phyloP scores from a whole-genome alignment of 495 filamentous ascomycete genomes.

The Talaromyces borbonicus region DNA sequence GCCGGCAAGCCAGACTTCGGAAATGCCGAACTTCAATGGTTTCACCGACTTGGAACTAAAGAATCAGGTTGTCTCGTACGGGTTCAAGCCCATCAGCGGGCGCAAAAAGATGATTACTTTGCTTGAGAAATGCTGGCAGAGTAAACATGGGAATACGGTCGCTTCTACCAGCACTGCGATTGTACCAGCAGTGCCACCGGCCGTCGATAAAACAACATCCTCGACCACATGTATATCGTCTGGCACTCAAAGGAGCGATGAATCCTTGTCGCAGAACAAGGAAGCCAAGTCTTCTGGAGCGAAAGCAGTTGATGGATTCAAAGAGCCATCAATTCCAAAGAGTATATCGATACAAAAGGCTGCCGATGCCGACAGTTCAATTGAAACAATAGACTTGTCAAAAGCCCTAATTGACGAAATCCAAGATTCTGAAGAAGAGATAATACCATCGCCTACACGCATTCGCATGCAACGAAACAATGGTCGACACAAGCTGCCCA shows the following conservation, averaged over 20 bases:
- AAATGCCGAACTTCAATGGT: constrained; percentile 52
- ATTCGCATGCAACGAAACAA: constrained; percentile 12
- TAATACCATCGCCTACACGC: constrained; percentile 24
- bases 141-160: constrained; percentile 21
- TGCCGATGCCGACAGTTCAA: too few relatives aligned
- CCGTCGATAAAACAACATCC: neutral
- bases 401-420: constrained; percentile 53
- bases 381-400: too few relatives aligned
- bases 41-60: constrained; percentile 56
- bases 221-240: neutral
- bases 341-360: too few relatives aligned
- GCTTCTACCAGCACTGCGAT: neutral
- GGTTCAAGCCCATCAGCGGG: constrained; percentile 66
- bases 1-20: constrained; percentile 8
- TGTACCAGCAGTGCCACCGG: neutral
- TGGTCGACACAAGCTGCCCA: neutral
- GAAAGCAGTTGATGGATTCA: neutral
- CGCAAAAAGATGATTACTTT: constrained; percentile 62
- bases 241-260: neutral
- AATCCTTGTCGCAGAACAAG: neutral
- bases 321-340: neutral
- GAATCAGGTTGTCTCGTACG: constrained; percentile 51
- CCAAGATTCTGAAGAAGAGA: constrained; percentile 51
- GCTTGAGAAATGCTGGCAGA: constrained; percentile 64
- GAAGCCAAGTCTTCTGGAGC: neutral